Evolutionary conservation across 2,329 filamentous ascomycete genomes (phyloP).

Genomic region (Diaporthe batatas): DNA sequence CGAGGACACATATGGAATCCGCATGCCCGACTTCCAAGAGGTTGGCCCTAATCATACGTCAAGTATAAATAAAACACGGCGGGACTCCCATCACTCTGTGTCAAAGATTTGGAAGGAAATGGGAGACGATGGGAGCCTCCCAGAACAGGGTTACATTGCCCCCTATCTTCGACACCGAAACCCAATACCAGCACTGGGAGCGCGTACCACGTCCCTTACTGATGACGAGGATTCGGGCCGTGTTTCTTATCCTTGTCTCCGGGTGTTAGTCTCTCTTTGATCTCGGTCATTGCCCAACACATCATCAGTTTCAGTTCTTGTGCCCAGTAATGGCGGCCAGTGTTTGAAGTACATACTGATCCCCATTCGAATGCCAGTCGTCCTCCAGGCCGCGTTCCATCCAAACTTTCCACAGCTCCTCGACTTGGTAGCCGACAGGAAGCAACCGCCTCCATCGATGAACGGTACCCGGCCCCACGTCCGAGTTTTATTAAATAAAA

Average conservation of each 20-base stretch:
- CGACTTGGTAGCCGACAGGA: background rate
- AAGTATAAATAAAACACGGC: background rate
- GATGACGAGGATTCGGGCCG: background rate
- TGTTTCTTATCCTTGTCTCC: background rate
- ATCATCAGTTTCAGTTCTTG: background rate
- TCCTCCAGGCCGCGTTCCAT: background rate
- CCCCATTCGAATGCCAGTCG: background rate
- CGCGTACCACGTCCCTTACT: too few relatives aligned
- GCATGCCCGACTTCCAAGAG: background rate
- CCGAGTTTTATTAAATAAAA: background rate
- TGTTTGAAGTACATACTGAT: background rate
- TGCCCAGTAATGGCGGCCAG: background rate
- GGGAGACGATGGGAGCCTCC: background rate
- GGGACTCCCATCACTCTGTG: background rate
- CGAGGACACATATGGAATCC: background rate
- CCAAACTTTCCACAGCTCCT: background rate
- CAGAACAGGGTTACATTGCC: background rate
- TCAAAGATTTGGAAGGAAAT: background rate
- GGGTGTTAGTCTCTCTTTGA: background rate
- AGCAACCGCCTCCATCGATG: background rate
- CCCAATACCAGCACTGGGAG: background rate
- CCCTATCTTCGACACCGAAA: background rate
- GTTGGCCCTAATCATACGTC: background rate
- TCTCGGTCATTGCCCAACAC: background rate
- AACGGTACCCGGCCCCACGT: too few relatives aligned